Evolutionary conservation across 1,284 basidiomycete species (phyloP), one percentile per base, ranked within the genome.

Genomic region (Ustilago trichophora): DNA sequence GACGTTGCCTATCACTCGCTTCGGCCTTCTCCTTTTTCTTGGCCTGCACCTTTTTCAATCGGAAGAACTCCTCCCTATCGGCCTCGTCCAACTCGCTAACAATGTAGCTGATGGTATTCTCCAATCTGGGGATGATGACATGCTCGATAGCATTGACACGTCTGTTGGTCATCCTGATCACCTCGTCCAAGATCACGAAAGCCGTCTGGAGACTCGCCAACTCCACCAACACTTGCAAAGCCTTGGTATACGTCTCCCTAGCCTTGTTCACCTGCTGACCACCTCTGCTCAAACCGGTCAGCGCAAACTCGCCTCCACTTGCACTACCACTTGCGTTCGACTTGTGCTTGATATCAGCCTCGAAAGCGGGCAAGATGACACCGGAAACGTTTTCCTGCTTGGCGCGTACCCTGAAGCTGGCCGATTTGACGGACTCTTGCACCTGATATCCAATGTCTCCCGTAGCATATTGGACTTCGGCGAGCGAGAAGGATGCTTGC

Each of bases 141-240:
- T 99, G 93, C 81, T 99, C 96, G 76, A 99, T 96, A 4, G 96
- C 96, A 78, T 99, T 99, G 27, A 99, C 96, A 69, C 96, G 89
- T 38, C 96, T 90, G 83, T 98, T 99, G 24, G 96, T 98, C 37
- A 95, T 93, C 49, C 93, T 89, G 80, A 99, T 99, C 60, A 98
- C 96, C 84, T 98, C 96, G 83, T 99, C 96, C 22, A 99, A 87
- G 72, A 98, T 98, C 51, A 91, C 95, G 85, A 99, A 99, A 6
- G 96, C 96, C 0, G 96, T 98, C 85, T 79, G 73, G 27, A 99
- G 85, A 34, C 93, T 97, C 2, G 96, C 96, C 36, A 99, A 87
- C 81, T 99, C 96, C 26, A 99, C 95, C 15, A 99, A 86, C 2
- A 94, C 96, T 82, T 95, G 92, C 21, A 98, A 89, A 0, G 96